These are phyloP conservation scores for Parmales sp. DNA, from an alignment of 108 stramenopile species.

Conservation along the genomic window DNA sequence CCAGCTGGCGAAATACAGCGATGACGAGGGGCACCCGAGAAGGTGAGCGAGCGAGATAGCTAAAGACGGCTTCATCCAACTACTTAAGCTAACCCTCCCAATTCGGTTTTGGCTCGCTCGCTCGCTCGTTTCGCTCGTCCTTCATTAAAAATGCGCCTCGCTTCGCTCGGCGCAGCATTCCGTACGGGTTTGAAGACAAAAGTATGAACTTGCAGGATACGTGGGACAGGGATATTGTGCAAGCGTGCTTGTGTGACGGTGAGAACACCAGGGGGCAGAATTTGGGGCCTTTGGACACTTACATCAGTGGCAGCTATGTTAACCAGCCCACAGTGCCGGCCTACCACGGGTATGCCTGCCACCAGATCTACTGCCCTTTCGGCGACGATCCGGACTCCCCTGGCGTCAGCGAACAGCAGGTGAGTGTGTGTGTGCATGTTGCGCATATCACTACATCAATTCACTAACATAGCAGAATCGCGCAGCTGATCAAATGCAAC, in stretches of 20 bases:
- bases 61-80: too few species aligned
- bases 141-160: too few species aligned
- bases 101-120: too few species aligned
- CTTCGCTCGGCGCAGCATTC: too few species aligned
- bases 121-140: too few species aligned
- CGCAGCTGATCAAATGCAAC: constrained; percentile 28
- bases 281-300: not conserved
- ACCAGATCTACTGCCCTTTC: constrained; percentile 30
- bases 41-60: too few species aligned
- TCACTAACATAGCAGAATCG: too few species aligned
- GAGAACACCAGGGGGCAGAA: not conserved
- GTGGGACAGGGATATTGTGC: constrained; percentile 42
- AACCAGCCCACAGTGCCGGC: constrained; percentile 18
- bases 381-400: constrained; percentile 47
- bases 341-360: constrained; percentile 41
- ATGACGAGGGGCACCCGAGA: not conserved
- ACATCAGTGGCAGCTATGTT: not conserved
- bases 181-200: not conserved
- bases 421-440: too few species aligned
- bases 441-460: too few species aligned
- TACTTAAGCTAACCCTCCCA: too few species aligned
- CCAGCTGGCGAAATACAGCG: not conserved
- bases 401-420: constrained; percentile 35
- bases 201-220: not conserved
- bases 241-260: constrained; percentile 43